Percentiles rank a stretch among this genome's conserved stretches.
These are phyloP conservation scores for Phytomonas sp. DNA, from an alignment of 208 protist species.

Conservation along the genomic window DNA sequence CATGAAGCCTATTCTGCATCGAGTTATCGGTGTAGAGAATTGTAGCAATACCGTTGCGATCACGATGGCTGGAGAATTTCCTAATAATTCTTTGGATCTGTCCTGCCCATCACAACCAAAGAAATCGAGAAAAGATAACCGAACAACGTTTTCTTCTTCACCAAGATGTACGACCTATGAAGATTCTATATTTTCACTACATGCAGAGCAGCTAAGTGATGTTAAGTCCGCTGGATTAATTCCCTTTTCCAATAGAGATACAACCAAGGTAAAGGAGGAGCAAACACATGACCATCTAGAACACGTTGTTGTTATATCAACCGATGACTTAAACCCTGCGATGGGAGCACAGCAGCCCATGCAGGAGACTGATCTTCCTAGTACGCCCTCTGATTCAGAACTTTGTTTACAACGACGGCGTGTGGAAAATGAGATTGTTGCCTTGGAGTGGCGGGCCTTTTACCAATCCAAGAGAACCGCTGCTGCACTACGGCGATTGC, in stretches of 20 bases:
- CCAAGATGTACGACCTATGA: not conserved
- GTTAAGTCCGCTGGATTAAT: not conserved
- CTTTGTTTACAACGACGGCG: conserved; percentile 5
- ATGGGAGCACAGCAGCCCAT: not conserved
- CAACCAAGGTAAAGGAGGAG: not conserved
- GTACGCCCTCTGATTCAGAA: not conserved
- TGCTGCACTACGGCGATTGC: conserved; percentile 54
- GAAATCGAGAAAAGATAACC: not conserved
- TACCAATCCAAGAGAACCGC: conserved; percentile 52
- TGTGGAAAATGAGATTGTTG: conserved; percentile 48
- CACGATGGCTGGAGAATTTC: not conserved
- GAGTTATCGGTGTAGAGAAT: not conserved
- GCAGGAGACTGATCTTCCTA: not conserved
- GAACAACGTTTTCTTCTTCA: not conserved
- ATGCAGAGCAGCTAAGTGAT: not conserved
- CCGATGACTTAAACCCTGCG: not conserved
- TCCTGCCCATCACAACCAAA: not conserved
- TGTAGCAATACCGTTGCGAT: not conserved
- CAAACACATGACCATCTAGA: not conserved
- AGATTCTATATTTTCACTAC: not conserved
- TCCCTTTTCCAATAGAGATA: not conserved
- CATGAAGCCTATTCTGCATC: not conserved
- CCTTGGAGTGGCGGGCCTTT: conserved; percentile 69
- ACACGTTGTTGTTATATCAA: not conserved
- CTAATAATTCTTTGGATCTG: not conserved